Evolutionary conservation across 1,284 basidiomycete genomes (phyloP), one percentile per base, ranked within the genome.

Genomic region (Trichosporon sp.): DNA sequence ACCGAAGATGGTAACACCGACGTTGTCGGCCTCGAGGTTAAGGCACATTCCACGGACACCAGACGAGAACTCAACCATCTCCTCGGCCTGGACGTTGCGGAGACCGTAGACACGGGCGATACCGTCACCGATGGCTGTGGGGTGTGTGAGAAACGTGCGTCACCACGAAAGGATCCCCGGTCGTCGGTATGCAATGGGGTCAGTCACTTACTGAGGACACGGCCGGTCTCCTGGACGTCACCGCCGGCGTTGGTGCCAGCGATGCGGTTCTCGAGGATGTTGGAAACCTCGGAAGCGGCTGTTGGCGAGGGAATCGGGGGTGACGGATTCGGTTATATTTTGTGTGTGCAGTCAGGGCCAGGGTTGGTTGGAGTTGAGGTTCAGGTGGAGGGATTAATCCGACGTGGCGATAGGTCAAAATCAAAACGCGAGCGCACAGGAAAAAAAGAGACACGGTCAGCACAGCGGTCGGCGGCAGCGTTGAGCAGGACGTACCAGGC

Each of bases 51-150:
- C 93, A 83, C 93, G 92, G 82, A 99, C 90, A 87, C 96, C 96
- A 69, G 96, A 98, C 70, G 95, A 93, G 90, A 99, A 99, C 89
- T 99, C 96, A 89, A 99, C 96, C 96, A 99, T 98, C 90, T 99
- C 96, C 87, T 99, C 96, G 82, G 84, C 83, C 87, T 97, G 95
- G 83, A 98, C 95, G 81, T 88, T 87, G 80, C 86, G 85, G 77
- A 88, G 85, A 83, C 87, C 93, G 85, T 96, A 98, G 82, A 99
- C 95, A 90, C 95, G 95, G 85, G 93, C 94, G 83, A 98, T 98
- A 96, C 95, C 96, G 86, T 98, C 96, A 93, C 95, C 95, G 80
- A 98, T 96, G 86, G 94, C 93, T 94, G 79, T 68, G 71, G 73
- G 69, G 51, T 8, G 67, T 53, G 68, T 66, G n/a, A 69, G 68